Conservation (phyloP, 1,284 basidiomycete species). For the Stygiomarasmius scandens region DNA sequence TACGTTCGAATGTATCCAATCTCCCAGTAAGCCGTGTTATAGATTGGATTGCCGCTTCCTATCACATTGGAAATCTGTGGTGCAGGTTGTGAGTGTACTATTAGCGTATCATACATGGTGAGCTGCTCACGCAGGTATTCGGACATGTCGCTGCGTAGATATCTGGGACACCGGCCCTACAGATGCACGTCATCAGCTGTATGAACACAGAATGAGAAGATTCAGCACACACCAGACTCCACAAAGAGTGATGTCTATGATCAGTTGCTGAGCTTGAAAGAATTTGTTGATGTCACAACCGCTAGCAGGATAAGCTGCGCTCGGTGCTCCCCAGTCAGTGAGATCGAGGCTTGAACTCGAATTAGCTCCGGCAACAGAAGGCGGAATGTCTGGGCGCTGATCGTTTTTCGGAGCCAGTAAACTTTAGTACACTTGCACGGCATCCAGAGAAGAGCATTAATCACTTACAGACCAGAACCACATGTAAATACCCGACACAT, state of each 20-base stretch:
- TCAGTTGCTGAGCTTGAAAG: constrained; percentile 57
- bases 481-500: constrained; percentile 55
- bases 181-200: neutral
- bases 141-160: constrained; percentile 16
- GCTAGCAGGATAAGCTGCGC: constrained; percentile 51
- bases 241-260: constrained; percentile 57
- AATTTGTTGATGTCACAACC: constrained; percentile 51
- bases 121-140: constrained; percentile 9
- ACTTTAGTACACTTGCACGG: constrained; percentile 3
- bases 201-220: neutral
- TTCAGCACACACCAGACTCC: constrained; percentile 44
- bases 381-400: constrained; percentile 44
- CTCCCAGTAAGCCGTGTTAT: constrained; percentile 13
- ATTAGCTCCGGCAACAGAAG: constrained; percentile 36
- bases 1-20: constrained; percentile 13
- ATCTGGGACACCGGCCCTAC: constrained; percentile 14
- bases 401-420: neutral
- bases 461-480: constrained; percentile 67
- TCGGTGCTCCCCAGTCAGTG: constrained; percentile 59
- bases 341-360: constrained; percentile 45
- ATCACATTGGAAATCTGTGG: constrained; percentile 11
- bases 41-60: constrained; percentile 7
- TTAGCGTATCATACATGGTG: too few relatives aligned
- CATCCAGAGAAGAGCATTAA: neutral
- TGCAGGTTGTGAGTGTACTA: neutral